Conservation (phyloP, 1,139 yeast genomes). For the Ogataea hybrid region DNA sequence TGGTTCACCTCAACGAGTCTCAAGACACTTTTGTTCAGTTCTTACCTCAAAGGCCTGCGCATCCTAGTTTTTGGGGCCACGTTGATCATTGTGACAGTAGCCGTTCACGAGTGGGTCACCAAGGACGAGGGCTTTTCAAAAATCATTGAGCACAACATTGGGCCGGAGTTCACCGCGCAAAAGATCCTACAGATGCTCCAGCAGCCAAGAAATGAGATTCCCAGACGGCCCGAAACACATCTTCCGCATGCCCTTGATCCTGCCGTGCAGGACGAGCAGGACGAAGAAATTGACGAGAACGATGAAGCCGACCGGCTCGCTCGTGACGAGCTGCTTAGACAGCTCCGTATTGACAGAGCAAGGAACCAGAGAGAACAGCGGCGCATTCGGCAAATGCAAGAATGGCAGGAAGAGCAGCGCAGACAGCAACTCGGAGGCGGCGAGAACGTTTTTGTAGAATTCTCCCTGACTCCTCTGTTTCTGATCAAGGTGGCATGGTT, state of each 20-base stretch:
- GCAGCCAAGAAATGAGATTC: slow-evolving; percentile 9
- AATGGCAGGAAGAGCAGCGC: slow-evolving; percentile 11
- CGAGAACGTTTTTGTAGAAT: slow-evolving; percentile 19
- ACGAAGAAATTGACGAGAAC: neutral
- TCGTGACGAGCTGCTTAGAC: neutral
- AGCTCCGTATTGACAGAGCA: slow-evolving; percentile 7
- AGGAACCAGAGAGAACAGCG: slow-evolving; percentile 15
- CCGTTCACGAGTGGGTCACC: slow-evolving; percentile 63
- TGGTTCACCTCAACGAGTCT: slow-evolving; percentile 10
- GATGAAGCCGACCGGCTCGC: neutral
- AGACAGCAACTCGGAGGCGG: slow-evolving; percentile 10
- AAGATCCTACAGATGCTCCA: slow-evolving; percentile 22
- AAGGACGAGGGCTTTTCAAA: slow-evolving; percentile 65
- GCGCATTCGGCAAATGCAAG: slow-evolving; percentile 2
- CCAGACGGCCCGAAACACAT: neutral
- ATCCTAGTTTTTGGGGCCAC: slow-evolving; percentile 32
- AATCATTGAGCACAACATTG: slow-evolving; percentile 53
- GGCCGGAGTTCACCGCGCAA: slow-evolving; percentile 47
- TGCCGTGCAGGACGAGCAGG: neutral
- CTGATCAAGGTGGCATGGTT: slow-evolving; percentile 27
- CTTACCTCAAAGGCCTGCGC: slow-evolving; percentile 39
- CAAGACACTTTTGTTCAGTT: slow-evolving; percentile 33
- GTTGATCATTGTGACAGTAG: slow-evolving; percentile 15
- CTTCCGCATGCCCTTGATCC: neutral
- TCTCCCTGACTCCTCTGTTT: slow-evolving; percentile 13